Evolutionary conservation across 2,329 filamentous ascomycete genomes (phyloP), one percentile per base, ranked within the genome.

Genomic region (Madurella fahalii): DNA sequence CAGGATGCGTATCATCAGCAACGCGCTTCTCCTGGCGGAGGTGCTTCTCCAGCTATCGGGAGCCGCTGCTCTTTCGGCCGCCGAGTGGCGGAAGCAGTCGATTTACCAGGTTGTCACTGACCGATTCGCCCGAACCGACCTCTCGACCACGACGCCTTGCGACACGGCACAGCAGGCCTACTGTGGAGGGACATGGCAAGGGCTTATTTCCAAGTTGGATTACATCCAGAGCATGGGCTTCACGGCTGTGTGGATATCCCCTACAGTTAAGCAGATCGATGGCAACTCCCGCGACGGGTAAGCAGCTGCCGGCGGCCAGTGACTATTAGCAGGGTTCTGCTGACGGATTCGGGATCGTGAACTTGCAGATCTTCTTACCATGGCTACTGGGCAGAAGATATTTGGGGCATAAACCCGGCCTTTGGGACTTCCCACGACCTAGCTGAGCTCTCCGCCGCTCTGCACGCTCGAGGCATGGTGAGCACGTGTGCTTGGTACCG

Each of bases 381-480:
- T 50, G 77, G 76, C 7, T 80, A 78, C 63, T 79, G 77, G 77
- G 75, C 76, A n/a, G 71, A 77, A 56, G 71, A 79, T 52, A 69
- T 79, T 18, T 77, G 78, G 60, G 61, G 67, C 9, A 61, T 84
- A 32, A 80, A 82, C 54, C 55, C 71, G 0, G 69, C 77, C 34
- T 81, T 78, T 52, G 80, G 80, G 17, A 76, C 75, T 0, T 71
- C 69, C 9, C 66, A 71, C 11, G 79, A 84, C 56, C 67, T 84
- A 39, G 68, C 70, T 41, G 72, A 69, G 11, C 72, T 84, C 4
- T 72, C 79, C 0, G 57, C 67, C 9, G 80, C 74, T 4, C 65
- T 84, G 15, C 81, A 84, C 59, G 65, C 68, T 16, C 72, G 80
- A 4, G 75, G 71, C 44, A 84, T 84, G 81, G 72, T 74, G 63